These are phyloP conservation scores for Talaromyces nanjingensis DNA, from an alignment of 495 filamentous ascomycete species.

Conservation along the genomic window DNA sequence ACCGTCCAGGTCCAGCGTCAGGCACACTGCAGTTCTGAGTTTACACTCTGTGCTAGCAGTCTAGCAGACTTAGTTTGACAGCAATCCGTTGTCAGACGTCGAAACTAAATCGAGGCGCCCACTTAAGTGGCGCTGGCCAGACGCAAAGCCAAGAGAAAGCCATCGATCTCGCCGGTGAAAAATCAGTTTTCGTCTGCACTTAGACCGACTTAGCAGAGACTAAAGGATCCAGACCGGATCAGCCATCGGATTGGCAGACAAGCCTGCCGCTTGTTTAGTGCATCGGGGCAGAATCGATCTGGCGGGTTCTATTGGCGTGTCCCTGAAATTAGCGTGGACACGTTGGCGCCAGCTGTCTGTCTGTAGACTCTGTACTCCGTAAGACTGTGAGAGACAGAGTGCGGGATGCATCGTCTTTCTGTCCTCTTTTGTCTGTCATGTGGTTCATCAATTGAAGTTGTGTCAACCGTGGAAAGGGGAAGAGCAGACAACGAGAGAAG, in stretches of 20 bases:
- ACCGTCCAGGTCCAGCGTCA: not conserved
- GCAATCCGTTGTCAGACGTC: not conserved
- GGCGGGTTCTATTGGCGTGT: not conserved
- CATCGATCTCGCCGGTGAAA: not conserved
- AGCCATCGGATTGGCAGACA: not conserved
- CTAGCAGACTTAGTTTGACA: not conserved
- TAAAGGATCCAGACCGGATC: not conserved
- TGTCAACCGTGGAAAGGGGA: not conserved
- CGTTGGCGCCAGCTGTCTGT: not conserved
- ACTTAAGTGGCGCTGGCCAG: slow-evolving; percentile 1
- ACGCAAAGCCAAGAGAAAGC: slow-evolving; percentile 1
- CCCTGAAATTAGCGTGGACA: not conserved
- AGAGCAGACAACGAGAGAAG: not conserved
- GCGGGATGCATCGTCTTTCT: not conserved
- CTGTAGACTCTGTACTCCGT: not conserved
- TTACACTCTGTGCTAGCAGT: not conserved
- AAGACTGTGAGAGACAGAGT: not conserved
- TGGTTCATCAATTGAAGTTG: not conserved
- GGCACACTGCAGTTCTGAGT: not conserved
- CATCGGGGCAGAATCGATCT: not conserved
- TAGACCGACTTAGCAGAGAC: not conserved
- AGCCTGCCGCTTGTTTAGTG: not conserved
- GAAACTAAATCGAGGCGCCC: not conserved
- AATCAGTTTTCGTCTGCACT: not conserved
- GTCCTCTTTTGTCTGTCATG: not conserved